phyloP scores from a whole-genome alignment of 208 protist genomes.

The Leishmania tarentolae region DNA sequence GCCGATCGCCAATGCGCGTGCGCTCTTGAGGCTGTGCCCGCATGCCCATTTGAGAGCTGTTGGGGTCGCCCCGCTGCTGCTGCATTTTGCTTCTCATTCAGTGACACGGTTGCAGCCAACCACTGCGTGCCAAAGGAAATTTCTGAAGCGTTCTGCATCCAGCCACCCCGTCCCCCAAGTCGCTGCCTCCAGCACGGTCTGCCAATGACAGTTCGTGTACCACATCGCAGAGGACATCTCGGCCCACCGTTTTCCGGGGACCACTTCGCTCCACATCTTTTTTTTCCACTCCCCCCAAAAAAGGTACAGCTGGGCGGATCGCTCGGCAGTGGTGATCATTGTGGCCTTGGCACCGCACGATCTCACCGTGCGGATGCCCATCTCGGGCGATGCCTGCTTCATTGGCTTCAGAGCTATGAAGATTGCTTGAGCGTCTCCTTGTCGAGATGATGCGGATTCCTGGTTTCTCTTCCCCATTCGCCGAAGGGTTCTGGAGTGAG shows the following conservation, averaged over 20 bases:
- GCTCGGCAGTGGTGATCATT: neutral
- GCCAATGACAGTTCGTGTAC: neutral
- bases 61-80: too few relatives aligned
- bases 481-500: neutral
- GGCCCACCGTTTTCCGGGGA: neutral
- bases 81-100: neutral
- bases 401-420: neutral
- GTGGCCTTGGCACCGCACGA: neutral
- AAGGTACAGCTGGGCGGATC: neutral
- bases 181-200: neutral
- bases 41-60: neutral
- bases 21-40: neutral
- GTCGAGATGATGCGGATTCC: neutral
- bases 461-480: neutral
- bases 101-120: neutral
- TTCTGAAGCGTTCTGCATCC: neutral
- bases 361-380: neutral
- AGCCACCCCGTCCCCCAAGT: neutral
- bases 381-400: neutral
- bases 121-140: neutral
- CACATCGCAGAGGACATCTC: neutral
- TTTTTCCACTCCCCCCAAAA: neutral
- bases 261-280: neutral
- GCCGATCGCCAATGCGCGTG: neutral
- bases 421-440: neutral